Conservation (phyloP, 495 filamentous ascomycete genomes). For the Hypoxylon rickii region DNA sequence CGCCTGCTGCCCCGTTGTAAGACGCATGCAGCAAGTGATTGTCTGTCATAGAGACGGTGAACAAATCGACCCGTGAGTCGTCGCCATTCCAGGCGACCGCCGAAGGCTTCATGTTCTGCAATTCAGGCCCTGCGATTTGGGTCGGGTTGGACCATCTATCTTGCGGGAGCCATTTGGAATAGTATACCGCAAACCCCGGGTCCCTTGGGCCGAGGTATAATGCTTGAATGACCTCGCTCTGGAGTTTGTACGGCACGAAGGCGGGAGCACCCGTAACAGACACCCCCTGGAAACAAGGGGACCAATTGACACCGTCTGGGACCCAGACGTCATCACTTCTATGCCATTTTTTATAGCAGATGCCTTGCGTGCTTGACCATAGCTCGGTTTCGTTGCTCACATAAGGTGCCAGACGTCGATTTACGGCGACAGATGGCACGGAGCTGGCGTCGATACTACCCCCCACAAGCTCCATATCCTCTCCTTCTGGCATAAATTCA, state of each 20-base stretch:
- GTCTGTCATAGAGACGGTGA: conserved; percentile 12
- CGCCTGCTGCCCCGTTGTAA: background rate
- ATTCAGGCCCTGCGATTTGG: conserved; percentile 4
- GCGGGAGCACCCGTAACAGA: too few relatives aligned
- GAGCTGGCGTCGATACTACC: background rate
- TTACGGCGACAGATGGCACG: conserved; percentile 6
- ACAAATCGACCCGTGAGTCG: conserved; percentile 11
- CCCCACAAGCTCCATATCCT: conserved; percentile 10
- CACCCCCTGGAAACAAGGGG: too few relatives aligned
- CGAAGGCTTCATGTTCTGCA: conserved; percentile 12
- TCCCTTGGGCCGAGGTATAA: conserved; percentile 8
- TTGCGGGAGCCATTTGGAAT: conserved; percentile 1
- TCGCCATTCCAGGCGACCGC: conserved; percentile 16
- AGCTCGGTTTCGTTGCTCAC: too few relatives aligned
- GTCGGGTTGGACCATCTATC: conserved; percentile 8
- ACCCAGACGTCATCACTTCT: too few relatives aligned
- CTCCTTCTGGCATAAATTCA: conserved; percentile 4
- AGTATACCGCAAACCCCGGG: background rate
- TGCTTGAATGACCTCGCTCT: background rate
- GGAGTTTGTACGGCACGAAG: too few relatives aligned
- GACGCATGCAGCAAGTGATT: conserved; percentile 14
- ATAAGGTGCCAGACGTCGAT: too few relatives aligned
- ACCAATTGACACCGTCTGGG: too few relatives aligned
- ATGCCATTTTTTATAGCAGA: too few relatives aligned
- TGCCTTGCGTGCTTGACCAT: too few relatives aligned